Percentiles rank a stretch among this genome's conserved stretches.
These are phyloP conservation scores for Candolleomyces efflorescens DNA, from an alignment of 768 basidiomycete genomes.

Conservation along the genomic window DNA sequence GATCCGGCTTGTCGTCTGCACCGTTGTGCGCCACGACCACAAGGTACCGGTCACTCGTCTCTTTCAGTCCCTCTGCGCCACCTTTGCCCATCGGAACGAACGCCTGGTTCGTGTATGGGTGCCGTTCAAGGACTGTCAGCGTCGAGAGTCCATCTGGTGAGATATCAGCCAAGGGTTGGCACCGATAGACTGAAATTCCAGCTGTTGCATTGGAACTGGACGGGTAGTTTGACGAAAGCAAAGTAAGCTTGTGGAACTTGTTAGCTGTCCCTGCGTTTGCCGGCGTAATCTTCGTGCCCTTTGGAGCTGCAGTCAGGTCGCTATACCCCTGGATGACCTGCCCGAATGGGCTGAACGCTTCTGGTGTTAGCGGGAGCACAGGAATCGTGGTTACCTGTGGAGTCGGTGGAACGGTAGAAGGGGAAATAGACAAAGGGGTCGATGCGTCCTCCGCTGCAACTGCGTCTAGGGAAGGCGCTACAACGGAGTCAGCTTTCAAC, in stretches of 20 bases:
- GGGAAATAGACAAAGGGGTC: neutral
- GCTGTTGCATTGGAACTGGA: slow-evolving; percentile 48
- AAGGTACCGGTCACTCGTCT: slow-evolving; percentile 58
- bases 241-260: slow-evolving; percentile 90
- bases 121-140: slow-evolving; percentile 80
- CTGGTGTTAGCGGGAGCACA: slow-evolving; percentile 70
- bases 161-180: slow-evolving; percentile 49
- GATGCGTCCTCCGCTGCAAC: neutral
- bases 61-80: slow-evolving; percentile 40
- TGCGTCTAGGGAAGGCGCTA: neutral
- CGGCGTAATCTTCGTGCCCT: slow-evolving; percentile 63
- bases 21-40: slow-evolving; percentile 87
- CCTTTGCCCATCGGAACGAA: slow-evolving; percentile 90
- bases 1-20: slow-evolving; percentile 69
- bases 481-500: slow-evolving; percentile 27
- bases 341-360: slow-evolving; percentile 86
- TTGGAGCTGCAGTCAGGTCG: slow-evolving; percentile 62
- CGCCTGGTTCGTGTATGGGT: slow-evolving; percentile 85
- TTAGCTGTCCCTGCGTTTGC: slow-evolving; percentile 89
- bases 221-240: slow-evolving; percentile 67
- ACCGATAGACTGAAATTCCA: slow-evolving; percentile 82
- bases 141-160: slow-evolving; percentile 46
- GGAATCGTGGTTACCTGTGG: slow-evolving; percentile 35
- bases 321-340: slow-evolving; percentile 87
- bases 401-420: neutral